Evolutionary conservation across 2,329 filamentous ascomycete species (phyloP), one percentile per base, ranked within the genome.

Genomic region (Pseudogymnoascus sp.): DNA sequence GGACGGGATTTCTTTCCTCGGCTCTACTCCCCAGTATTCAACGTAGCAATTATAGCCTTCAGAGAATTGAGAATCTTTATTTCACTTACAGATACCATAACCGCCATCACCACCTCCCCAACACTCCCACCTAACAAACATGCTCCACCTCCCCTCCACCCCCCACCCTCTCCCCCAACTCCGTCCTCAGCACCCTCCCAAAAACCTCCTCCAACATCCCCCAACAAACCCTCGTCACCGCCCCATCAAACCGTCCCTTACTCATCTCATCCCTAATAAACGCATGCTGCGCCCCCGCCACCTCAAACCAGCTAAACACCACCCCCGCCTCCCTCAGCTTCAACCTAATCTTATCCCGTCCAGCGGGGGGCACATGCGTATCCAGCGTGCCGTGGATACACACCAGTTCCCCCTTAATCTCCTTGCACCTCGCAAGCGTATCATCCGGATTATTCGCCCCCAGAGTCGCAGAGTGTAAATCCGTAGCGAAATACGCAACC

Each of bases 331-430:
- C 90, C 70, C 93, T 86, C 70, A 96, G 80, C 66, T 91, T 93
- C 74, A 85, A 85, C 64, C 92, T 85, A 74, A 96, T 95, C 68
- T 96, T 76, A 75, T 96, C 91, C 16, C 93, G 83, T 1, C 93
- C 93, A 42, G 84, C 84, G 39, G 91, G 86, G 1, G 91, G 91
- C 12, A 97, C 92, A 75, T 97, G 93, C 64, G 87, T 96, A 75
- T 97, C 93, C 73, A 89, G 87, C 75, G 96, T 89, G 62, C 93
- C 93, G 73, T 96, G 96, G 72, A 97, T 96, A 86, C 96, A 89
- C 65, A 90, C 82, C 14, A 95, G 77, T 75, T 97, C 93, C 14
- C 85, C 89, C 72, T 86, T 86, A 74, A 96, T 88, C 68, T 88
- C 85, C 5, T 76, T 73, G 14, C 90, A 82, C 57, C 86, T 75